Conservation (phyloP, 2,329 filamentous ascomycete species). For the Ceratocystiopsis minuta region DNA sequence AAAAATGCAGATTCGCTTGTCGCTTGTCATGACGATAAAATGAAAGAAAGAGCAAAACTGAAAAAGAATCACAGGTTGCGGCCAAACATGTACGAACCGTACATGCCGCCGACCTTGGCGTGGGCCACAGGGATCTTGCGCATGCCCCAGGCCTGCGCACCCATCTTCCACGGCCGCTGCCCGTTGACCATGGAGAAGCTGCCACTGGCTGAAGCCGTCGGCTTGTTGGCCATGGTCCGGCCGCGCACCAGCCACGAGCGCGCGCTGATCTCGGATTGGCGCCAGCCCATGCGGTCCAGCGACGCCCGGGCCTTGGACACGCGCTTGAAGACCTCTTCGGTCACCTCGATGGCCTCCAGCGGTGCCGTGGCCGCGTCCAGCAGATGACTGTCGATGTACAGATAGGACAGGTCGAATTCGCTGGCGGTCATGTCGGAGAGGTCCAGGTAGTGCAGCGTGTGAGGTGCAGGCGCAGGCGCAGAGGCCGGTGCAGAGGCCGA, state of each 20-base stretch:
- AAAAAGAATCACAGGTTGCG: conserved; percentile 27
- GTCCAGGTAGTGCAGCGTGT: conserved; percentile 57
- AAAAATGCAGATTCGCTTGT: too few species aligned
- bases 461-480: conserved; percentile 18
- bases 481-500: too few species aligned
- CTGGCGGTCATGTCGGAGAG: conserved; percentile 51
- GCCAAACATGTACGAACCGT: conserved; percentile 55
- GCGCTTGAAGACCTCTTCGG: conserved; percentile 46
- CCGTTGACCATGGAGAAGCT: conserved; percentile 22
- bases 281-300: conserved; percentile 49
- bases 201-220: too few species aligned
- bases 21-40: not conserved
- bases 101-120: conserved; percentile 86
- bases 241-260: conserved; percentile 49
- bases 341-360: conserved; percentile 59
- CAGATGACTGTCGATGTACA: conserved; percentile 33
- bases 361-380: conserved; percentile 44
- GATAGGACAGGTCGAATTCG: conserved; percentile 37
- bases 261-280: conserved; percentile 48
- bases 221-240: not conserved
- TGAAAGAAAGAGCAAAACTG: not conserved
- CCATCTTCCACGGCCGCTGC: conserved; percentile 60
- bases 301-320: conserved; percentile 44
- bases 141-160: conserved; percentile 71
- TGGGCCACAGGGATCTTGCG: conserved; percentile 79